Conservation (phyloP, 2,329 filamentous ascomycete species). For the Apiospora koreana region DNA sequence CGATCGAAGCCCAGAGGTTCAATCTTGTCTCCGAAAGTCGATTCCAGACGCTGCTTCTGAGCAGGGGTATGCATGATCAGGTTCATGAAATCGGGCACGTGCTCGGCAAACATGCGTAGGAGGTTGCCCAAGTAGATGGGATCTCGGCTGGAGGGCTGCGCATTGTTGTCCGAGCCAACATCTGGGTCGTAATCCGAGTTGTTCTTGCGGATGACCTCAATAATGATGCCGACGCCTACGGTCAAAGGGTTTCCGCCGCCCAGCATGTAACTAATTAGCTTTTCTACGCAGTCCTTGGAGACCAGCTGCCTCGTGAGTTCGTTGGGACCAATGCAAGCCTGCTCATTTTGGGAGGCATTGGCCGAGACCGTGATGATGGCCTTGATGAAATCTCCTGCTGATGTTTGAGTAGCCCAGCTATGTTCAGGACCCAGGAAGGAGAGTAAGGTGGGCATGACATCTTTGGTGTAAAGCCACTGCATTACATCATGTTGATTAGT, state of each 20-base stretch:
- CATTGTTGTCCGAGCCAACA: conserved; percentile 76
- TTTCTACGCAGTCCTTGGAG: conserved; percentile 78
- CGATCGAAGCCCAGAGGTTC: conserved; percentile 95
- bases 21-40: conserved; percentile 87
- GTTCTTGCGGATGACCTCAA: conserved; percentile 98
- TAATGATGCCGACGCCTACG: conserved; percentile 94
- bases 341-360: conserved; percentile 96
- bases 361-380: conserved; percentile 99
- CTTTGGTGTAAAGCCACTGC: conserved; percentile 88
- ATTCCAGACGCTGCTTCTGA: conserved; percentile 70
- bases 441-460: conserved; percentile 83
- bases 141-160: conserved; percentile 80
- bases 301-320: conserved; percentile 94
- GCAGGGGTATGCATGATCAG: conserved; percentile 75
- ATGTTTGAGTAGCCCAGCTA: conserved; percentile 89
- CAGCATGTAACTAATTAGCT: conserved; percentile 89
- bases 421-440: conserved; percentile 85
- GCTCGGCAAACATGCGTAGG: conserved; percentile 82
- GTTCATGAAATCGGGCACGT: conserved; percentile 92
- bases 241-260: conserved; percentile 91
- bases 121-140: conserved; percentile 95
- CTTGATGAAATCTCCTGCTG: conserved; percentile 95
- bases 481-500: background rate
- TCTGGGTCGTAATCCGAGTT: conserved; percentile 99
- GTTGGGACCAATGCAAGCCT: conserved; percentile 98